These are phyloP conservation scores for Parsonsia alboflavescens DNA, from an alignment of 257 asterid species.

Conservation along the genomic window DNA sequence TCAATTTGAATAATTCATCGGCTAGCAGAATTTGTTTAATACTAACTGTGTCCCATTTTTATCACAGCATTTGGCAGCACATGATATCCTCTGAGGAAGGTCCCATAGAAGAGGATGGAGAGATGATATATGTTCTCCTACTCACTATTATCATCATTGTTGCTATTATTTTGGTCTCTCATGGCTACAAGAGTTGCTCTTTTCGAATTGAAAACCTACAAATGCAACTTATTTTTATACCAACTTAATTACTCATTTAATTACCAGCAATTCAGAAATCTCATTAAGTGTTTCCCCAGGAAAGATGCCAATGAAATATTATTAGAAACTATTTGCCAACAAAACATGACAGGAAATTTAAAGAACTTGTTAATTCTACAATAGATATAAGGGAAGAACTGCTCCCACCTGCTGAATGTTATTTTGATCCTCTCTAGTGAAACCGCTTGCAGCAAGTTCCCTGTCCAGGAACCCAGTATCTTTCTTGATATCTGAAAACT, in stretches of 20 bases:
- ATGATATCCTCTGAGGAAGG: neutral
- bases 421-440: slow-evolving; percentile 75
- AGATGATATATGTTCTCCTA: neutral
- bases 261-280: neutral
- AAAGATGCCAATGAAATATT: neutral
- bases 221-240: neutral
- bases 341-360: neutral
- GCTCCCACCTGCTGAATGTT: slow-evolving; percentile 68
- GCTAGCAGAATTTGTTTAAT: too few species aligned
- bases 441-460: slow-evolving; percentile 97
- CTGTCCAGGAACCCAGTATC: slow-evolving; percentile 73
- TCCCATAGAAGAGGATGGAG: neutral
- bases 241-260: neutral
- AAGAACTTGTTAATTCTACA: neutral
- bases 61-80: neutral
- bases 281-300: neutral
- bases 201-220: neutral
- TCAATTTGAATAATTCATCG: neutral
- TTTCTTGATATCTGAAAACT: slow-evolving; percentile 58
- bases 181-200: neutral
- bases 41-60: neutral
- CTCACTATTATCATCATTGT: neutral
- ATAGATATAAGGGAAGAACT: slow-evolving; percentile 6
- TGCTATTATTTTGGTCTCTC: neutral
- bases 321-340: neutral